phyloP scores from a whole-genome alignment of 164 flowering plant species.

The Paratinospora sagittata region DNA sequence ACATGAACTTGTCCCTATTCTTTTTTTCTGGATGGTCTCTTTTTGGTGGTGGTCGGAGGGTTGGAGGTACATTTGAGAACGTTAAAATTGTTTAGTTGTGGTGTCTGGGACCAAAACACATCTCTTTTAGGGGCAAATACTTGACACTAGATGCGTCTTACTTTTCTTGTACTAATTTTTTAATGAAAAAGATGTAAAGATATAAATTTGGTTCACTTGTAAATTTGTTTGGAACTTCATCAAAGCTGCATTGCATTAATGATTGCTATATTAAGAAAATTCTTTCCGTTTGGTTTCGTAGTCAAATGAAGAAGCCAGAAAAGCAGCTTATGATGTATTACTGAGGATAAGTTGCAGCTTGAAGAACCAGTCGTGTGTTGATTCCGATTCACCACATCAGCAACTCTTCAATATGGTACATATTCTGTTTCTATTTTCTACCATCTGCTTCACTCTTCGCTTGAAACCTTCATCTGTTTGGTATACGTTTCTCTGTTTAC shows the following conservation, averaged over 20 bases:
- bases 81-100: too few relatives aligned
- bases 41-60: too few relatives aligned
- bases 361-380: conserved; percentile 26
- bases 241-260: background rate
- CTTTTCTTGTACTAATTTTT: background rate
- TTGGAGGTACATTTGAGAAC: too few relatives aligned
- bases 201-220: background rate
- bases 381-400: conserved; percentile 34
- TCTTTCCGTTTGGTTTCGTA: conserved; percentile 19
- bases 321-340: conserved; percentile 72
- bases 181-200: background rate
- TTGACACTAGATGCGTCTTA: too few relatives aligned
- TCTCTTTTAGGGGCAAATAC: too few relatives aligned
- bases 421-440: background rate
- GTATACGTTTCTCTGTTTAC: background rate
- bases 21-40: too few relatives aligned
- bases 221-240: background rate
- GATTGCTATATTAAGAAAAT: background rate
- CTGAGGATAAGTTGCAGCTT: conserved; percentile 47
- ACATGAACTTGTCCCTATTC: too few relatives aligned
- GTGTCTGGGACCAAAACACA: too few relatives aligned
- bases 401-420: conserved; percentile 64
- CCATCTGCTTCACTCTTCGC: background rate
- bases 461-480: background rate
- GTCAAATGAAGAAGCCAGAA: conserved; percentile 64